Evolutionary conservation across 768 basidiomycete genomes (phyloP).

Genomic region (Lanmaoa rubissima): DNA sequence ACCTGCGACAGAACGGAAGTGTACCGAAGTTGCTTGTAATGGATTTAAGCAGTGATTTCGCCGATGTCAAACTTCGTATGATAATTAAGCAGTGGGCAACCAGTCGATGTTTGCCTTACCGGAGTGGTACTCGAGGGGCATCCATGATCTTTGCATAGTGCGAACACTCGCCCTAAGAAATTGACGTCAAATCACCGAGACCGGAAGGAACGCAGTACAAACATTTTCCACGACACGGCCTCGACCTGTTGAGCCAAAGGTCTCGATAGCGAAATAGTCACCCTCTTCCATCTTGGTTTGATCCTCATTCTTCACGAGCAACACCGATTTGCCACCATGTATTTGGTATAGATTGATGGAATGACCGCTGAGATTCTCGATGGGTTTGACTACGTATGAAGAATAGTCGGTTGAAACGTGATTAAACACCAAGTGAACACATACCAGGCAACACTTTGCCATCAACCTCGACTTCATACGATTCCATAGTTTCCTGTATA

Average conservation of each 20-base stretch:
- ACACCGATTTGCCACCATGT: constrained; percentile 90
- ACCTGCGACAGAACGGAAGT: constrained; percentile 91
- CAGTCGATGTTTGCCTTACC: constrained; percentile 45
- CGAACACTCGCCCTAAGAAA: constrained; percentile 78
- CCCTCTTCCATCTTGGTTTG: constrained; percentile 99
- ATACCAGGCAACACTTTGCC: constrained; percentile 80
- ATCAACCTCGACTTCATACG: constrained; percentile 92
- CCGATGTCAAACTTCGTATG: constrained; percentile 69
- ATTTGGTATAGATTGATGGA: constrained; percentile 89
- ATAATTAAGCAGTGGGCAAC: background rate
- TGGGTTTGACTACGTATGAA: constrained; percentile 75
- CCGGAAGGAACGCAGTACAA: constrained; percentile 16
- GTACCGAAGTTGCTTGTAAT: constrained; percentile 95
- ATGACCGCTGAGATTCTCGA: constrained; percentile 92
- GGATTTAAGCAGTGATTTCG: constrained; percentile 79
- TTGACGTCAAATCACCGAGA: background rate
- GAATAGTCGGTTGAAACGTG: background rate
- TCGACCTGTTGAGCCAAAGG: constrained; percentile 95
- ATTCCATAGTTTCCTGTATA: constrained; percentile 99
- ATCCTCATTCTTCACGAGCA: constrained; percentile 86
- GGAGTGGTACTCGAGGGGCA: constrained; percentile 69
- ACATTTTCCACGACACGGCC: constrained; percentile 86
- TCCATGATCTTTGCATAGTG: constrained; percentile 82
- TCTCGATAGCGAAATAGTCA: constrained; percentile 98
- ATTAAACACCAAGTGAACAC: background rate